phyloP scores from a whole-genome alignment of 495 filamentous ascomycete species.

The Penicillium arizonense region DNA sequence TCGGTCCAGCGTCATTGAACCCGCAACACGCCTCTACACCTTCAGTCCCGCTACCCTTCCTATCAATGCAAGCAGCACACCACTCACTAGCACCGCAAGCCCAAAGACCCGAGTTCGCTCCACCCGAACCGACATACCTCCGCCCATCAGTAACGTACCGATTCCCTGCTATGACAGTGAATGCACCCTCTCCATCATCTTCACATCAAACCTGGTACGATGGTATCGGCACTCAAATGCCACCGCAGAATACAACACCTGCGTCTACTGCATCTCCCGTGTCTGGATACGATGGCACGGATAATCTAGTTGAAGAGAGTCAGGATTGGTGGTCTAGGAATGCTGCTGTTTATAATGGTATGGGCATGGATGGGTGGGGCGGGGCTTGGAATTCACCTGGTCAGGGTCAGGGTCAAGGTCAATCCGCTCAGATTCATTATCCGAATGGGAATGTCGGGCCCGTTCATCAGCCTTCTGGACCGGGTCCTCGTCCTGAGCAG shows the following conservation, averaged over 20 bases:
- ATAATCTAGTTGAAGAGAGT: conserved; percentile 51
- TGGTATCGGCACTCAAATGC: conserved; percentile 14
- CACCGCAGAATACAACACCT: conserved; percentile 19
- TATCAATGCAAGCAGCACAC: conserved; percentile 22
- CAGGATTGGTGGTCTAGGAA: conserved; percentile 61
- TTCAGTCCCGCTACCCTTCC: conserved; percentile 17
- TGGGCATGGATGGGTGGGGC: conserved; percentile 52
- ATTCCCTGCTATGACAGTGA: conserved; percentile 14
- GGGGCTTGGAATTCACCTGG: conserved; percentile 15
- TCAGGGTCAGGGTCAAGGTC: not conserved
- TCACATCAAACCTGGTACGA: conserved; percentile 29
- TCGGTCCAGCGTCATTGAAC: conserved; percentile 4
- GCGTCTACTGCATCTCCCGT: conserved; percentile 31
- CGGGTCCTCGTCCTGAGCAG: conserved; percentile 4
- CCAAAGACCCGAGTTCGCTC: conserved; percentile 18
- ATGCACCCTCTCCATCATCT: conserved; percentile 9
- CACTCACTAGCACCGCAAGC: conserved; percentile 19
- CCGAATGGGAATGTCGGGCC: conserved; percentile 8
- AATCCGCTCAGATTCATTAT: conserved; percentile 10
- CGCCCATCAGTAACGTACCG: conserved; percentile 26
- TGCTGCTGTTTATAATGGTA: conserved; percentile 34
- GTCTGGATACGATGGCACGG: conserved; percentile 43
- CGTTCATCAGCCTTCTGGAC: conserved; percentile 10
- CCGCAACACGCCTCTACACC: conserved; percentile 17
- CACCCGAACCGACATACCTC: conserved; percentile 40